Percentiles rank a stretch among this genome's conserved stretches.
Evolutionary conservation across 495 filamentous ascomycete species (phyloP).

Genomic region (Amorphotheca resinae): DNA sequence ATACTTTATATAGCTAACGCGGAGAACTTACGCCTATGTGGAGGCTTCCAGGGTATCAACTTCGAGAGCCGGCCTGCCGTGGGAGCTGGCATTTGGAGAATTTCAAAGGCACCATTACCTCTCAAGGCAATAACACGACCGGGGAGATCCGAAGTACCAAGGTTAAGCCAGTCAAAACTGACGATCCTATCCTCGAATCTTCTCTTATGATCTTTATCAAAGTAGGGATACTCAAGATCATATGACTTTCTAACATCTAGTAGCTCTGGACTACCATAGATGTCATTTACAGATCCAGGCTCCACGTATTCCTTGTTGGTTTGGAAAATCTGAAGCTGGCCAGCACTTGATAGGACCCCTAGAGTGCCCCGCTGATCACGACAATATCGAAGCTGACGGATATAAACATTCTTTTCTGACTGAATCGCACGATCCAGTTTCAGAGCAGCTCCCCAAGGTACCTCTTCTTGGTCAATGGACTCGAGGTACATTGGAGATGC

Average conservation of each 20-base stretch:
- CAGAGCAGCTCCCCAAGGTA: constrained; percentile 48
- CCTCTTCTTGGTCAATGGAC: constrained; percentile 33
- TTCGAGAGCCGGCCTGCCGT: constrained; percentile 37
- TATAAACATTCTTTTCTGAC: constrained; percentile 36
- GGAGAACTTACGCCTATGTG: constrained; percentile 4
- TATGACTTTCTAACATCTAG: constrained; percentile 39
- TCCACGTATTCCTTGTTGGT: constrained; percentile 50
- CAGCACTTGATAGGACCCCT: constrained; percentile 63
- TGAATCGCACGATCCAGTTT: constrained; percentile 55
- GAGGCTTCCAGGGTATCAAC: constrained; percentile 26
- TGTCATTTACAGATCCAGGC: constrained; percentile 23
- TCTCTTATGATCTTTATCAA: constrained; percentile 25
- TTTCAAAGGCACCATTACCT: constrained; percentile 52
- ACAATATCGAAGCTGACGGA: constrained; percentile 73
- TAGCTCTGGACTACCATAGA: constrained; percentile 34
- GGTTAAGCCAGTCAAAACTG: constrained; percentile 74
- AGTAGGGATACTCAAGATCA: constrained; percentile 39
- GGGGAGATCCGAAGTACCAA: constrained; percentile 44
- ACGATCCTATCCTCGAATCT: constrained; percentile 55
- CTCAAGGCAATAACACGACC: constrained; percentile 56
- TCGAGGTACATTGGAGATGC: constrained; percentile 33
- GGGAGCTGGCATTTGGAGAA: constrained; percentile 48
- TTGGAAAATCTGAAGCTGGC: constrained; percentile 63
- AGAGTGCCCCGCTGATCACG: constrained; percentile 60
- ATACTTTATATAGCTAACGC: too few species aligned